Evolutionary conservation across 2,329 filamentous ascomycete species (phyloP).

Genomic region (Pestalotiopsis sp.): DNA sequence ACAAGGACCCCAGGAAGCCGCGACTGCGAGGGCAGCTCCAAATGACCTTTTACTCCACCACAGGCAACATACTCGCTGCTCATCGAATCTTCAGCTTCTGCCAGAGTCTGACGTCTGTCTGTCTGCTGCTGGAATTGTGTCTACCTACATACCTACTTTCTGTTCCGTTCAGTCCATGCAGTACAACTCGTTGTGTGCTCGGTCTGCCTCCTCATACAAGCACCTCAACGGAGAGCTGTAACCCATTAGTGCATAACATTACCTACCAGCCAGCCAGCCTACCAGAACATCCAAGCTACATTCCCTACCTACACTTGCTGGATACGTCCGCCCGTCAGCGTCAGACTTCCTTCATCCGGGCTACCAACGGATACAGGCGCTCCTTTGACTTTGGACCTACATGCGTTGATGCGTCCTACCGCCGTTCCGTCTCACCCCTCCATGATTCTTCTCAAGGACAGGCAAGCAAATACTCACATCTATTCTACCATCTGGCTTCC

Average conservation of each 20-base stretch:
- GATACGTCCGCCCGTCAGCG: not conserved
- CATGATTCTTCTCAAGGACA: not conserved
- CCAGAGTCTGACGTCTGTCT: not conserved
- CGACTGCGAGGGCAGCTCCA: not conserved
- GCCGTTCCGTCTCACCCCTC: not conserved
- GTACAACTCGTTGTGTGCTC: not conserved
- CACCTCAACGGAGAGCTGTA: not conserved
- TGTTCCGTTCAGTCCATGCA: not conserved
- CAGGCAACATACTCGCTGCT: not conserved
- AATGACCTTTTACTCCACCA: slow-evolving; percentile 3
- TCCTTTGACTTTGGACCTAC: not conserved
- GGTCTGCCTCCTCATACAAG: not conserved
- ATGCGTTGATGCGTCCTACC: not conserved
- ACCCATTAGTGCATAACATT: not conserved
- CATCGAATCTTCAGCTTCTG: not conserved
- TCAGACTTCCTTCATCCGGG: not conserved
- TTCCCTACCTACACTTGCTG: not conserved
- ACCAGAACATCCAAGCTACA: not conserved
- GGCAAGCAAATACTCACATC: not conserved
- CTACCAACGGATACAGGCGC: not conserved
- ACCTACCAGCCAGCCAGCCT: not conserved
- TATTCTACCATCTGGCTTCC: not conserved
- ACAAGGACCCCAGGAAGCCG: slow-evolving; percentile 13
- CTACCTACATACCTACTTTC: not conserved
- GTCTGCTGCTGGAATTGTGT: not conserved